These are phyloP conservation scores for Periconia digitata DNA, from an alignment of 2,329 filamentous ascomycete genomes.

Conservation along the genomic window DNA sequence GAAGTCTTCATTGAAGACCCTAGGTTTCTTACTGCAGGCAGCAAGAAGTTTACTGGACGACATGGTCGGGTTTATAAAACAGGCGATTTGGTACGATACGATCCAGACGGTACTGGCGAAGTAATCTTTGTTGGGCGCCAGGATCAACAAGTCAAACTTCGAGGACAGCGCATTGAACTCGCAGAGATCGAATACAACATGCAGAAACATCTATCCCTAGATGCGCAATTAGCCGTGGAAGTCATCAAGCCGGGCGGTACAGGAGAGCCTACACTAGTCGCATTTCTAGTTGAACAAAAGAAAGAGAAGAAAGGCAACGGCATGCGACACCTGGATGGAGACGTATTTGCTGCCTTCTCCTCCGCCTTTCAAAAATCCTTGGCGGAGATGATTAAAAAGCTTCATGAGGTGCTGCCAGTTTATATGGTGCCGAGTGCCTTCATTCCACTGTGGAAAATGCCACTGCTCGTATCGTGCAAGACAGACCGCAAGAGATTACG, in stretches of 20 bases:
- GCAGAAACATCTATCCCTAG: conserved; percentile 42
- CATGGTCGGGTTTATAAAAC: conserved; percentile 50
- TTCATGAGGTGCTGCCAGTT: conserved; percentile 30
- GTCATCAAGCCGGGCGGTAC: conserved; percentile 47
- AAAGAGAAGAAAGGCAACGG: conserved; percentile 23
- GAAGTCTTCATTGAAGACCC: conserved; percentile 53
- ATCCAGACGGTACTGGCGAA: conserved; percentile 44
- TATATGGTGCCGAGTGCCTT: conserved; percentile 42
- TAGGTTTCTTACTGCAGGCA: conserved; percentile 62
- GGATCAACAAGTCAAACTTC: conserved; percentile 46
- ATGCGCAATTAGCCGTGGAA: conserved; percentile 50
- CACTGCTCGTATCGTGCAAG: conserved; percentile 38
- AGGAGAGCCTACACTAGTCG: conserved; percentile 36
- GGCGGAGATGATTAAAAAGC: conserved; percentile 30
- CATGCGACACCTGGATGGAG: conserved; percentile 33
- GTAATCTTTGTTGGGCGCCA: conserved; percentile 40
- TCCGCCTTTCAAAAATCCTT: conserved; percentile 31
- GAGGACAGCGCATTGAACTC: conserved; percentile 43
- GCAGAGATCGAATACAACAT: conserved; percentile 44
- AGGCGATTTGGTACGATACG: conserved; percentile 51
- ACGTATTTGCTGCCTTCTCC: conserved; percentile 34
- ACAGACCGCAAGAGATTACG: conserved; percentile 39
- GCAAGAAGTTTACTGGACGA: conserved; percentile 54
- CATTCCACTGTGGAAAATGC: conserved; percentile 40
- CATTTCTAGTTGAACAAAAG: conserved; percentile 37